Conservation (phyloP, 805 yeast genomes). For the Sungouiella thailandica region DNA sequence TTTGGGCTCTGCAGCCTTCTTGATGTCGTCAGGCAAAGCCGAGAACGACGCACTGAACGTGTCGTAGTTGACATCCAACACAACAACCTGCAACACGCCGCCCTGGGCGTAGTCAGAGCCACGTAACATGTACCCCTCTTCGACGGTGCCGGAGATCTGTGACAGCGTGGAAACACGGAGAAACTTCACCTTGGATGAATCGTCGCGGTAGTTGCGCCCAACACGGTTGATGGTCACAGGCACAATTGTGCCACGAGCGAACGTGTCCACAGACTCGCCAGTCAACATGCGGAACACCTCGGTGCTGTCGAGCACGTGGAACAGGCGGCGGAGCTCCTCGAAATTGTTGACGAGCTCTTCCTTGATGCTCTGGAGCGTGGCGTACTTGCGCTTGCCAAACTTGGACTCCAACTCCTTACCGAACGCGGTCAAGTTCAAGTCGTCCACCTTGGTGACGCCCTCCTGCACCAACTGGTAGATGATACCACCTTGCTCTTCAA, state of each 20-base stretch:
- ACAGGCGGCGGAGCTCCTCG: constrained; percentile 76
- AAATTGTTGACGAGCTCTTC: constrained; percentile 85
- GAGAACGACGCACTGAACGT: constrained; percentile 71
- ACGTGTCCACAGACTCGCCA: constrained; percentile 71
- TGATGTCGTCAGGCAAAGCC: constrained; percentile 60
- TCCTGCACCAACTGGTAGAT: constrained; percentile 68
- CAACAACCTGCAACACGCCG: constrained; percentile 83
- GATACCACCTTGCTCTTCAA: constrained; percentile 79
- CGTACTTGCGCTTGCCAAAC: constrained; percentile 68
- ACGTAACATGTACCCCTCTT: constrained; percentile 41
- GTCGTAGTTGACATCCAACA: constrained; percentile 67
- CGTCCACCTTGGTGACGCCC: constrained; percentile 73
- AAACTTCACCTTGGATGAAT: constrained; percentile 37
- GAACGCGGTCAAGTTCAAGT: constrained; percentile 82
- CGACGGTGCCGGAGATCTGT: constrained; percentile 40
- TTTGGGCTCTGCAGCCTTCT: constrained; percentile 45
- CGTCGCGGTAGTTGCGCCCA: constrained; percentile 55
- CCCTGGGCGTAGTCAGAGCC: constrained; percentile 47
- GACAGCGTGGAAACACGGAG: constrained; percentile 39
- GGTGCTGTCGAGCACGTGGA: constrained; percentile 56
- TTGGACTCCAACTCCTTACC: constrained; percentile 80
- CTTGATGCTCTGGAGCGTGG: constrained; percentile 77
- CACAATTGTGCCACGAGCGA: constrained; percentile 63
- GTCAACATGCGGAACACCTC: constrained; percentile 88
- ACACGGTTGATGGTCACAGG: constrained; percentile 73